phyloP scores from a whole-genome alignment of 1,284 basidiomycete genomes.

The Cerioporus squamosus region DNA sequence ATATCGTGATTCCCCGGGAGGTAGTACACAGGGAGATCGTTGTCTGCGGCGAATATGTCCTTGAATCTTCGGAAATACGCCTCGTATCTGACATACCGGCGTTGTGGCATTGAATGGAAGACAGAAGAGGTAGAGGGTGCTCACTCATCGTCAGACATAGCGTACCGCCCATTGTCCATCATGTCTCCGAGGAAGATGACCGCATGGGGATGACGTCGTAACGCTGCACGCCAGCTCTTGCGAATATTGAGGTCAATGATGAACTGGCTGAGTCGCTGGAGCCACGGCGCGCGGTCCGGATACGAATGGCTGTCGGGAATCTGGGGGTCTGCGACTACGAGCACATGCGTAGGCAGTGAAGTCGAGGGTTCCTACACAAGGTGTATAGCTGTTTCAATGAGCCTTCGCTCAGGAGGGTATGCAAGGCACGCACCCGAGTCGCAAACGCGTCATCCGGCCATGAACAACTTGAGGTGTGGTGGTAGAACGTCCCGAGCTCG shows the following conservation, averaged over 20 bases:
- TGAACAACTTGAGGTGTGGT: conserved; percentile 50
- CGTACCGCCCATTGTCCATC: conserved; percentile 79
- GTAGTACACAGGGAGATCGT: conserved; percentile 58
- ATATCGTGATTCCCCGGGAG: conserved; percentile 91
- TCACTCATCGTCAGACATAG: conserved; percentile 71
- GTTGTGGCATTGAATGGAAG: background rate
- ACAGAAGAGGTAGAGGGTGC: conserved; percentile 33
- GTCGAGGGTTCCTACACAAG: conserved; percentile 10
- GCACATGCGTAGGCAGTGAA: conserved; percentile 58
- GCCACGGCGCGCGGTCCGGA: conserved; percentile 50
- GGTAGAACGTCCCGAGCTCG: conserved; percentile 67
- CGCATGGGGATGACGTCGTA: conserved; percentile 65
- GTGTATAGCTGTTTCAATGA: conserved; percentile 5
- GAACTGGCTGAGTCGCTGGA: conserved; percentile 57
- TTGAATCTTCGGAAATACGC: conserved; percentile 69
- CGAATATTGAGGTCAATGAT: conserved; percentile 77
- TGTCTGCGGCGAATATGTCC: conserved; percentile 57
- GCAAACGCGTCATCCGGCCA: conserved; percentile 58
- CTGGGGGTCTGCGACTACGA: conserved; percentile 85
- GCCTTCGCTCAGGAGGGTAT: background rate
- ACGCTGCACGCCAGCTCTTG: conserved; percentile 80
- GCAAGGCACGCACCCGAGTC: conserved; percentile 24
- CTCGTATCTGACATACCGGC: conserved; percentile 62
- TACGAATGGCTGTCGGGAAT: conserved; percentile 72
- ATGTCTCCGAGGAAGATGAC: conserved; percentile 89